Evolutionary conservation across 2,329 filamentous ascomycete genomes (phyloP), one percentile per base, ranked within the genome.

Genomic region (Arachnomyces sp.): DNA sequence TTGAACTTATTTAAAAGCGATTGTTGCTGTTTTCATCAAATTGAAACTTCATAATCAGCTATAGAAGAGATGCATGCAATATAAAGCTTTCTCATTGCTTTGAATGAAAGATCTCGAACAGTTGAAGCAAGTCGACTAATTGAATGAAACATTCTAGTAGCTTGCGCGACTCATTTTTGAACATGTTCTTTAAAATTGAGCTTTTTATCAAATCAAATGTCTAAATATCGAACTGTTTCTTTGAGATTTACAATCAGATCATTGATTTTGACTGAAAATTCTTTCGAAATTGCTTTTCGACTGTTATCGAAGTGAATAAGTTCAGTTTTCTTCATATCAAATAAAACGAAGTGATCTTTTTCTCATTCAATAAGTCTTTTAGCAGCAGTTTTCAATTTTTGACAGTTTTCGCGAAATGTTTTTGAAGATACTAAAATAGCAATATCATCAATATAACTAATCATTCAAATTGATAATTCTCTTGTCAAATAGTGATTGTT

Each of bases 161-260:
- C 36, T 15, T 36, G 16, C 25, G 30, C 30, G 7, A 38, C 20
- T 30, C 34, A 38, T 15, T 39, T 32, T 28, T 43, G 17, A 18
- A 43, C 40, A 43, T 43, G 40, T 25, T 16, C 16, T 30, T 43
- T 38, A 20, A 43, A 43, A 3, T 18, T 9, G 6, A 43, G 40
- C 12, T 38, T 38, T 9, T 13, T 16, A 30, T 43, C 36, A 13
- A 43, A 28, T 15, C 36, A 43, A 17, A 43, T 39, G 7, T 17
- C 36, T 5, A 43, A 30, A 18, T 34, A 43, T 38, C 31, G 33
- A n/a, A 43, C 36, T 16, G 34, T n/a, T 4, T 28, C 16, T 34
- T 38, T 38, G 6, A 20, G 31, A 28, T 38, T 28, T 15, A 43
- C n/a, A 17, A 4, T 34, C 13, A 35, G 3, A 7, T 35, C 31